Conservation (phyloP, 768 basidiomycete genomes). For the Termitomyces bulborhizus region DNA sequence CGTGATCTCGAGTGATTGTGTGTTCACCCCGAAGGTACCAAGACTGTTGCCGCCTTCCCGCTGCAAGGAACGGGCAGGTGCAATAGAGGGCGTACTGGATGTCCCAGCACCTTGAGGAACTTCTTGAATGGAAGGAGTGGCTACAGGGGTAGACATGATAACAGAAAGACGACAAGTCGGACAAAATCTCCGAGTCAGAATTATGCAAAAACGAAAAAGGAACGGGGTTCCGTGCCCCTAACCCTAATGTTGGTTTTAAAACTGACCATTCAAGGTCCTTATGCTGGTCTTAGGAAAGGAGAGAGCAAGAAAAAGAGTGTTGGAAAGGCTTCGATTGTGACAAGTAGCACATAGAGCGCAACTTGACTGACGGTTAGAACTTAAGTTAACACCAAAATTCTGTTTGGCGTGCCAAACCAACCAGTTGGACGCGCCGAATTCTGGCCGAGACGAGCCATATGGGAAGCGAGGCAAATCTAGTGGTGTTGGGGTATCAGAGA, state of each 20-base stretch:
- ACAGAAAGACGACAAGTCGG: background rate
- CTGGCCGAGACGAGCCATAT: background rate
- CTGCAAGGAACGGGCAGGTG: slow-evolving; percentile 48
- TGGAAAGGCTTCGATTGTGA: background rate
- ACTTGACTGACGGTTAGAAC: too few species aligned
- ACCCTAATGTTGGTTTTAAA: slow-evolving; percentile 20
- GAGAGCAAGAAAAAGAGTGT: background rate
- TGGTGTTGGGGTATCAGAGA: background rate
- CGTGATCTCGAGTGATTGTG: background rate
- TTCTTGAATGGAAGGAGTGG: slow-evolving; percentile 26
- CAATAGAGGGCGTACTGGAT: slow-evolving; percentile 32
- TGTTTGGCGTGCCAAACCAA: background rate
- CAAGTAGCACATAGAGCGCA: background rate
- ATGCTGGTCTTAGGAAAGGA: background rate
- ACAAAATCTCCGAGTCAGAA: slow-evolving; percentile 7
- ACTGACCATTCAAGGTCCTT: background rate
- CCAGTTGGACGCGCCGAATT: background rate
- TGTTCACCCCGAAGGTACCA: slow-evolving; percentile 62
- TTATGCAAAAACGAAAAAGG: slow-evolving; percentile 5
- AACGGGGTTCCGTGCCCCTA: slow-evolving; percentile 20
- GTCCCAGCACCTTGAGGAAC: slow-evolving; percentile 35
- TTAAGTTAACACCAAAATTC: background rate
- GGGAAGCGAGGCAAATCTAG: too few species aligned
- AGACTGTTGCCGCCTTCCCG: slow-evolving; percentile 52
- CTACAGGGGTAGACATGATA: slow-evolving; percentile 22